These are phyloP conservation scores for Solanum tarijense DNA, from an alignment of 257 asterid genomes.

Conservation along the genomic window DNA sequence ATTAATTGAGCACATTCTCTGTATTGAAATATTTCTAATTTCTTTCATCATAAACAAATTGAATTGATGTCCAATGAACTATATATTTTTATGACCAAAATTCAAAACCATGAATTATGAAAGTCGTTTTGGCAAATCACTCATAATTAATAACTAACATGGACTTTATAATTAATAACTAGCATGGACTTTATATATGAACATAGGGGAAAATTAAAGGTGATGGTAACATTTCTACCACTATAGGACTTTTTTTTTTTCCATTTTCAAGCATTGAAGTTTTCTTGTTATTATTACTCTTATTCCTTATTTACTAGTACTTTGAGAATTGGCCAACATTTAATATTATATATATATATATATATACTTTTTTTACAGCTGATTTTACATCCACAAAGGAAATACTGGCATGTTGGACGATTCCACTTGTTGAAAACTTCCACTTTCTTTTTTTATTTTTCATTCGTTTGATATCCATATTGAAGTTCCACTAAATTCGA, in stretches of 20 bases:
- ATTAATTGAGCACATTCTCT: background rate
- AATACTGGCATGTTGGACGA: background rate
- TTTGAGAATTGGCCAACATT: background rate
- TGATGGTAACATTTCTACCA: background rate
- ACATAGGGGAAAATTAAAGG: background rate
- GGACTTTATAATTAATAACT: background rate
- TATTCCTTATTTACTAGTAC: background rate
- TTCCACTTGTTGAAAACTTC: background rate
- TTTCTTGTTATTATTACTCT: background rate
- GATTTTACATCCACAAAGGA: background rate
- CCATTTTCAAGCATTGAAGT: background rate
- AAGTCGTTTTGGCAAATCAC: background rate
- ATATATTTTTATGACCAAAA: background rate
- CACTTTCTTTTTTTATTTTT: background rate
- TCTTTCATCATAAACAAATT: background rate
- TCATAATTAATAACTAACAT: background rate
- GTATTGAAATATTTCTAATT: background rate
- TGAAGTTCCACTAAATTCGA: accelerated
- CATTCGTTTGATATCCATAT: too few species aligned
- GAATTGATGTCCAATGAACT: background rate
- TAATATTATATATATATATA: too few species aligned
- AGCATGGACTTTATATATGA: background rate
- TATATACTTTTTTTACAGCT: too few species aligned
- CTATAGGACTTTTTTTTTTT: background rate
- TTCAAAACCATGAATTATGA: background rate